A percentile compares a stretch with the other conserved stretches of the same genome.
Evolutionary conservation across 2,329 filamentous ascomycete genomes (phyloP).

Genomic region (Fonsecaea multimorphosa): DNA sequence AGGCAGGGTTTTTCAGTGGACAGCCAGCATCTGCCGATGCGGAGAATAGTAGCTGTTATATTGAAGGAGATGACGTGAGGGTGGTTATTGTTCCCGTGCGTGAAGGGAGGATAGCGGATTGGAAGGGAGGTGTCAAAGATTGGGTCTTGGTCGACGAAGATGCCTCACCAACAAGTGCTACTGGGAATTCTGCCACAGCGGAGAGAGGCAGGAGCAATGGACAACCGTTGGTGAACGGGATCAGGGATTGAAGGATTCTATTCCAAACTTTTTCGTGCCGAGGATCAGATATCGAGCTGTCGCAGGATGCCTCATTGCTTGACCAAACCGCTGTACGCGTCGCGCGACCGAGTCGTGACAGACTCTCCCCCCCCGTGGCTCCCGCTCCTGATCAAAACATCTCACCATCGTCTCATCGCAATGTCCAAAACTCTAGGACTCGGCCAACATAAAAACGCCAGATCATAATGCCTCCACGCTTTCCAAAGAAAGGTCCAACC

Average conservation of each 20-base stretch:
- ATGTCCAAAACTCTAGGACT: constrained; percentile 19
- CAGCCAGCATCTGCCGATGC: constrained; percentile 43
- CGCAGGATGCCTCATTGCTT: not conserved
- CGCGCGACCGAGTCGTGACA: not conserved
- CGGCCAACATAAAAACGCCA: constrained; percentile 24
- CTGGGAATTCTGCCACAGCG: not conserved
- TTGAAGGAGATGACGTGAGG: constrained; percentile 80
- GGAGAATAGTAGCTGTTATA: constrained; percentile 62
- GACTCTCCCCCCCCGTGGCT: not conserved
- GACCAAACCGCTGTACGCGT: not conserved
- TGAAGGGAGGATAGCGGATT: constrained; percentile 88
- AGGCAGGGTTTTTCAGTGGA: constrained; percentile 52
- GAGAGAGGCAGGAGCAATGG: constrained; percentile 32
- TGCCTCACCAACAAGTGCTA: constrained; percentile 24
- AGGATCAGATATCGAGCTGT: not conserved
- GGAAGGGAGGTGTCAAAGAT: constrained; percentile 91
- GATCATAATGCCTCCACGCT: constrained; percentile 21
- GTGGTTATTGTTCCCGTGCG: constrained; percentile 85
- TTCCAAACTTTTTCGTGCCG: constrained; percentile 15
- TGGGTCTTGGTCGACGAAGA: constrained; percentile 59
- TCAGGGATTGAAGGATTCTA: constrained; percentile 27
- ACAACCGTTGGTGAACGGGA: constrained; percentile 33
- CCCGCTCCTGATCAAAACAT: not conserved
- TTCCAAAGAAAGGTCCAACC: constrained; percentile 14
- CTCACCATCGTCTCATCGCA: constrained; percentile 13